Evolutionary conservation across 306 rosid species (phyloP), one percentile per base, ranked within the genome.

Genomic region (Hippophae tibetana): DNA sequence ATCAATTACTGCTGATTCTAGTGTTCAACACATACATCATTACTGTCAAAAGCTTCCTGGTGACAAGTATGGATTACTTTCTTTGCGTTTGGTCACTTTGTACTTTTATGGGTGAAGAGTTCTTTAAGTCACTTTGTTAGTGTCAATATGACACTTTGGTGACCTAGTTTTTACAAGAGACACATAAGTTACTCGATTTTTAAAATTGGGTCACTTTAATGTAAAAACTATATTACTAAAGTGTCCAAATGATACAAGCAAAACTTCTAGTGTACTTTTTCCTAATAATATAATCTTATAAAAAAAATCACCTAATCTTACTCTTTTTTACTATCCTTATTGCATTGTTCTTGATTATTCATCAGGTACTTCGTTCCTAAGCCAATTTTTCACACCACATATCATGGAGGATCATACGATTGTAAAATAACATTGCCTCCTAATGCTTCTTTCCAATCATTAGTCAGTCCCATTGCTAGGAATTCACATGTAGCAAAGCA

Each of bases 31-130:
- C 63, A 38, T 88, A 64, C 70, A 76, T 45, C 88, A 47, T 38
- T 92, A 87, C 58, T 92, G 98, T 57, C 82, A 76, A 64, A 82
- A 77, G 61, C 87, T 92, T 54, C 84, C 83, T 56, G 63, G 76
- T 49, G 89, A 85, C 65, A 75, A 76, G 96, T 92, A 81, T 43
- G 89, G 56, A 40, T 62, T 43, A 26, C 41, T 43, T 52, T 44
- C 56, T 64, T 47, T 23, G 12, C 5, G 45, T 8, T 64, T 4
- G 11, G 14, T 47, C 9, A 52, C 23, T 18, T 18, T 18, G 23
- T 18, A 18, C 23, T 18, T 18, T 18, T 18, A 18, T 18, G 23
- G 23, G 23, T 18, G 23, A 18, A 18, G 23, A 18, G 23, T 18
- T 18, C 23, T 18, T 18, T 18, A 18, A 18, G 23, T 18, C 23